These are phyloP conservation scores for Ceratobasidium sp. DNA, from an alignment of 1,284 basidiomycete species.

Conservation along the genomic window DNA sequence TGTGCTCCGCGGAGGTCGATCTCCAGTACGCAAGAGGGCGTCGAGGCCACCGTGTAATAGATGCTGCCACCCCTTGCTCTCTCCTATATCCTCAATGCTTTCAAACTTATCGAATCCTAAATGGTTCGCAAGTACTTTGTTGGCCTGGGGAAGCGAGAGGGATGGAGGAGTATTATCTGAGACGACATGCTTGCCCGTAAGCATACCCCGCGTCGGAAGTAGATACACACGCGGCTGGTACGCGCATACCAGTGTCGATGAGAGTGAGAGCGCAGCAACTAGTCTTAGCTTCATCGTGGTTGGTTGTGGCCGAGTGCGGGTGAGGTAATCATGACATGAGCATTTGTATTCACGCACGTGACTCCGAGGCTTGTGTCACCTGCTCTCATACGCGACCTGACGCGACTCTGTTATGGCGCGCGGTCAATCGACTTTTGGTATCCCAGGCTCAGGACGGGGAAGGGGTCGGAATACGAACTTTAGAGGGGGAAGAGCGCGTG, in stretches of 20 bases:
- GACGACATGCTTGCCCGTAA: neutral
- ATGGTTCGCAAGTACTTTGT: constrained; percentile 73
- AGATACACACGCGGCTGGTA: constrained; percentile 46
- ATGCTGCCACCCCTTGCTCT: constrained; percentile 49
- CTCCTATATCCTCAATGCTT: constrained; percentile 61
- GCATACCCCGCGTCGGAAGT: constrained; percentile 28
- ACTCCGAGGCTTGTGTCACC: constrained; percentile 33
- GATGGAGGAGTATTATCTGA: constrained; percentile 17
- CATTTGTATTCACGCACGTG: constrained; percentile 33
- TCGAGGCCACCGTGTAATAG: constrained; percentile 43
- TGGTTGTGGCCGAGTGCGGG: constrained; percentile 14
- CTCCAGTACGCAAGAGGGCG: constrained; percentile 53
- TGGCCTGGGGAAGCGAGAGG: constrained; percentile 62
- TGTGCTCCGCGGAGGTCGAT: constrained; percentile 26
- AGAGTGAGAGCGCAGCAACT: constrained; percentile 35
- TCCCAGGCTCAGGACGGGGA: constrained; percentile 66
- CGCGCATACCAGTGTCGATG: constrained; percentile 42
- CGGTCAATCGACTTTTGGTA: constrained; percentile 53
- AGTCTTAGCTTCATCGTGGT: constrained; percentile 47
- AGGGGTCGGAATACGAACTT: constrained; percentile 60
- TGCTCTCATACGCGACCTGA: constrained; percentile 29
- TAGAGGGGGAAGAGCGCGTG: constrained; percentile 48
- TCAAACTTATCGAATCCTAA: constrained; percentile 78
- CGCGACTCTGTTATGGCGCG: constrained; percentile 44
- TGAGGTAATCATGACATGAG: constrained; percentile 38